A percentile compares a stretch with the other conserved stretches of the same genome.
Conservation (phyloP, 2,329 filamentous ascomycete species). For the Orbilia ellipsospora region DNA sequence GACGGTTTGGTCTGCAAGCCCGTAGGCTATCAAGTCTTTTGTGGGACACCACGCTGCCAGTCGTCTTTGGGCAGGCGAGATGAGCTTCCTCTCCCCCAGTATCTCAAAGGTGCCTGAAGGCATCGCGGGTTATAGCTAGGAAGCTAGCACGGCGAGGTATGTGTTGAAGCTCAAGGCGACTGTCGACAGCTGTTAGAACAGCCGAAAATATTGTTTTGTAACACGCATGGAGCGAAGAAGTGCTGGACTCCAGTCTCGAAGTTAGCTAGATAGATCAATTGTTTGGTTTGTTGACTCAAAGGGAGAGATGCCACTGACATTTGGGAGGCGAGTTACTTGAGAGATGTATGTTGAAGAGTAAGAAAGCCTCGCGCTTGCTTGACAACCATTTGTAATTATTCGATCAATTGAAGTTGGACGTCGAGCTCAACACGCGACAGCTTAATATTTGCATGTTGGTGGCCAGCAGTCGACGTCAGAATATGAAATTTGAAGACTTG, state of each 20-base stretch:
- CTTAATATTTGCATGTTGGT: not conserved
- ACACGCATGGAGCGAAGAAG: not conserved
- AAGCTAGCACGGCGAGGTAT: constrained; percentile 16
- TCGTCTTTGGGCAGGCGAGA: constrained; percentile 57
- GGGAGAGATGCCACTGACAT: constrained; percentile 3
- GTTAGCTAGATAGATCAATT: not conserved
- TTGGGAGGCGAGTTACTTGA: constrained; percentile 8
- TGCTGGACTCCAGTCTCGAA: not conserved
- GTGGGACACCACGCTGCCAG: constrained; percentile 59
- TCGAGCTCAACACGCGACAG: constrained; percentile 36
- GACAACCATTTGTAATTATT: constrained; percentile 8
- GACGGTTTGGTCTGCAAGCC: constrained; percentile 58
- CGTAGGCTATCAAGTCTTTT: constrained; percentile 58
- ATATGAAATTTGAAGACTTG: no score
- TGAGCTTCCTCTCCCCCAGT: constrained; percentile 57
- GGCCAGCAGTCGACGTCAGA: no score
- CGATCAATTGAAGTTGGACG: constrained; percentile 11
- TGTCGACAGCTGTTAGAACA: constrained; percentile 14
- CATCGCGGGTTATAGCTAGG: constrained; percentile 6
- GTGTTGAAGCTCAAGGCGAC: constrained; percentile 11
- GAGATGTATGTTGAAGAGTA: constrained; percentile 5
- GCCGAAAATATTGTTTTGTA: constrained; percentile 4
- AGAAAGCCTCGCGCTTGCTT: not conserved
- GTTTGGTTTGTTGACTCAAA: not conserved
- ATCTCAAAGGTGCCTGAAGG: constrained; percentile 55